A percentile compares a stretch with the other conserved stretches of the same genome.
Conservation (phyloP, 352 stramenopile species). For the Aphanomyces astaci region DNA sequence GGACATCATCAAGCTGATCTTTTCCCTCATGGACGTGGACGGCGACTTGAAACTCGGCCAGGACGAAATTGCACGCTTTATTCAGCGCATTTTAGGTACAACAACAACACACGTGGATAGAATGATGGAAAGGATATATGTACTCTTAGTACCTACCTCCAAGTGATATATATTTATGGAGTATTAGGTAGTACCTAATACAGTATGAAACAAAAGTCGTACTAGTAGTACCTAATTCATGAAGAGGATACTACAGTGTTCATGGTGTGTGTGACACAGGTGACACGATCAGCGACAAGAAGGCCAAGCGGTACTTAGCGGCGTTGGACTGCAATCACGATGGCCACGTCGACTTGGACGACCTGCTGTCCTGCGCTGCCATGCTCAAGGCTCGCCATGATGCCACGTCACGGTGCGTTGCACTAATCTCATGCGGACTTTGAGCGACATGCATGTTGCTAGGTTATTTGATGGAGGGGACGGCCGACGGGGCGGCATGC, state of each 20-base stretch:
- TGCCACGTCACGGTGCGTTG: neutral
- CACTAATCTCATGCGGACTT: neutral
- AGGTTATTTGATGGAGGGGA: too few relatives aligned
- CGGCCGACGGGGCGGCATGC: too few relatives aligned
- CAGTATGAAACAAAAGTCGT: too few relatives aligned
- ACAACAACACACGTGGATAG: too few relatives aligned
- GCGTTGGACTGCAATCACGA: slow-evolving; percentile 70
- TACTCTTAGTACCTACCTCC: too few relatives aligned
- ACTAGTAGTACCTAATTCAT: too few relatives aligned
- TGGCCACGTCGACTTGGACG: slow-evolving; percentile 59
- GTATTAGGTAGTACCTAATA: too few relatives aligned
- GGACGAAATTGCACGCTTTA: slow-evolving; percentile 52
- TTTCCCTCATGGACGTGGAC: slow-evolving; percentile 72
- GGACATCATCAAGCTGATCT: slow-evolving; percentile 72
- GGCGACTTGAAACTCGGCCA: slow-evolving; percentile 53
- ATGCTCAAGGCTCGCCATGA: slow-evolving; percentile 58
- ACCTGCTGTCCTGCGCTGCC: slow-evolving; percentile 67
- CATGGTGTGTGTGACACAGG: slow-evolving; percentile 34
- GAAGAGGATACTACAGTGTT: too few relatives aligned
- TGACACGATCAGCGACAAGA: slow-evolving; percentile 41
- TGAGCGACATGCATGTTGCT: too few relatives aligned
- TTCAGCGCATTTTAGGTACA: slow-evolving; percentile 73
- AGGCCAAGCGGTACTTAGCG: slow-evolving; percentile 50
- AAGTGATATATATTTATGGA: too few relatives aligned
- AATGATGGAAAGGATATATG: too few relatives aligned